Conservation (phyloP, 176 grass and related monocot species). For the Coix lacrymajobi region DNA sequence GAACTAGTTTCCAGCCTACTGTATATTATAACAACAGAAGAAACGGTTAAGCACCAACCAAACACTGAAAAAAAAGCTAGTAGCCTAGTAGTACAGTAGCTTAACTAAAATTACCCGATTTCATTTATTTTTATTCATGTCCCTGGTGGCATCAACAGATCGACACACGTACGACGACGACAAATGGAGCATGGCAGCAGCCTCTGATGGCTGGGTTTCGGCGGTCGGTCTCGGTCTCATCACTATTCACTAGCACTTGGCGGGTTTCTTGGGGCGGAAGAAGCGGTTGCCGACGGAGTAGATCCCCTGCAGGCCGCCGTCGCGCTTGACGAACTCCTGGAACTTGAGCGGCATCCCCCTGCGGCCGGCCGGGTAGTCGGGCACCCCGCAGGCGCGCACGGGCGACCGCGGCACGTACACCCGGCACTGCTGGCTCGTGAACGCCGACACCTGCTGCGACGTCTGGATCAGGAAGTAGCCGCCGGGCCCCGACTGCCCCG, state of each 20-base stretch:
- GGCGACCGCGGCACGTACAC: slow-evolving; percentile 40
- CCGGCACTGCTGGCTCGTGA: slow-evolving; percentile 57
- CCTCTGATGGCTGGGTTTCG: no score
- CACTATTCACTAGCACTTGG: slow-evolving; percentile 31
- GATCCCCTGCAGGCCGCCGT: slow-evolving; percentile 39
- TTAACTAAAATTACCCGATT: not conserved
- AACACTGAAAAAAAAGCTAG: no score
- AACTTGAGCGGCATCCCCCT: slow-evolving; percentile 52
- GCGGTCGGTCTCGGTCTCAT: no score
- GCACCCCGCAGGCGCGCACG: slow-evolving; percentile 17
- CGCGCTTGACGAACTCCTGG: slow-evolving; percentile 42
- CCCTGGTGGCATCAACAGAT: not conserved
- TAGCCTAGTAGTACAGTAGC: no score
- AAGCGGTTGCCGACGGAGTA: slow-evolving; percentile 62
- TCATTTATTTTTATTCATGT: not conserved
- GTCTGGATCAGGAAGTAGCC: slow-evolving; percentile 73
- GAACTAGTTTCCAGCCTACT: no score
- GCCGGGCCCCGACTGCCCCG: not conserved
- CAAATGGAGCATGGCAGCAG: no score
- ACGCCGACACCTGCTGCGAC: slow-evolving; percentile 39
- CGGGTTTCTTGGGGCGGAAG: slow-evolving; percentile 34
- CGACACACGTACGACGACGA: no score
- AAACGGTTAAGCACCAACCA: not conserved
- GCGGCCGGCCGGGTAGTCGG: not conserved
- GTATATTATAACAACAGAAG: not conserved